Conservation (phyloP, 2,329 filamentous ascomycete species). For the Dryadomyces quercivorus region DNA sequence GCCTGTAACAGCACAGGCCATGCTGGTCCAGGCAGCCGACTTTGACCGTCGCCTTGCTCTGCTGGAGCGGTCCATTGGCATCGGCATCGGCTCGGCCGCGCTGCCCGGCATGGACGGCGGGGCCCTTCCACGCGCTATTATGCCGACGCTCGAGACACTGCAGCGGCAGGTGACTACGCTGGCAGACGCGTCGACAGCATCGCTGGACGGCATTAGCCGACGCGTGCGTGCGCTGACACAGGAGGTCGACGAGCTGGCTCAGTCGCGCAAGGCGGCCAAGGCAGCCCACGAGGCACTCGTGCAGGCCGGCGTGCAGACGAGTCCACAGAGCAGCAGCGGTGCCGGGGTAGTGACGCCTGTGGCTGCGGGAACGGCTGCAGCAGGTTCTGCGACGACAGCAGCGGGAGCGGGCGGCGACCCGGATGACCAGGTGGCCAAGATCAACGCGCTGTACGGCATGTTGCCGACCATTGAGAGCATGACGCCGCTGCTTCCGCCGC, state of each 20-base stretch:
- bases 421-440: constrained; percentile 69
- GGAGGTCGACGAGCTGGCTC: constrained; percentile 61
- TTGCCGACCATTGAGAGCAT: constrained; percentile 81
- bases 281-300: constrained; percentile 47
- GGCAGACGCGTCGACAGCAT: constrained; percentile 57
- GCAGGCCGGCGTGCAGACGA: constrained; percentile 16
- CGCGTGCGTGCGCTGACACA: constrained; percentile 57
- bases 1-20: constrained; percentile 17
- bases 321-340: constrained; percentile 2
- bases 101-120: not conserved
- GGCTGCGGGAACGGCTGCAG: constrained; percentile 22
- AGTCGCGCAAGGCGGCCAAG: constrained; percentile 50
- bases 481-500: constrained; percentile 68
- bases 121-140: constrained; percentile 51
- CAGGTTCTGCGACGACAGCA: constrained; percentile 4
- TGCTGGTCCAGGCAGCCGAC: constrained; percentile 68
- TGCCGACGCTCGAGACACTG: constrained; percentile 70
- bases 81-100: constrained; percentile 40
- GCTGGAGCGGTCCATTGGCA: constrained; percentile 70
- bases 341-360: too few relatives aligned
- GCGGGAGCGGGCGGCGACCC: constrained; percentile 18
- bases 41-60: constrained; percentile 73
- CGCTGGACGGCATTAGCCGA: constrained; percentile 59
- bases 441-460: constrained; percentile 83
- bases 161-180: constrained; percentile 71